These are phyloP conservation scores for Silybum marianum DNA, from an alignment of 129 eudicot species.

Conservation along the genomic window DNA sequence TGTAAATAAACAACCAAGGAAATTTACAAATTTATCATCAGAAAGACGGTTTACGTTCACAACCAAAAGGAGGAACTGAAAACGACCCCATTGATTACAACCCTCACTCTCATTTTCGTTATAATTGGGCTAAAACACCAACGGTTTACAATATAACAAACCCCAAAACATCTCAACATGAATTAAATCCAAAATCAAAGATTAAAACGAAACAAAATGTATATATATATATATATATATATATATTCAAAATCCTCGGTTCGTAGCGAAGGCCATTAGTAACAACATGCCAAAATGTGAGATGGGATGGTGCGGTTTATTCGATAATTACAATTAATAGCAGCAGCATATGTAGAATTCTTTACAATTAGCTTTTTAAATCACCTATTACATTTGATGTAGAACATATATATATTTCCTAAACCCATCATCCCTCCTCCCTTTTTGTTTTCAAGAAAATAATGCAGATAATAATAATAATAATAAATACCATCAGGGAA, in stretches of 20 bases:
- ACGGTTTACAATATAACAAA: too few relatives aligned
- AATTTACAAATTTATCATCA: too few relatives aligned
- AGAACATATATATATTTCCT: conserved; percentile 11
- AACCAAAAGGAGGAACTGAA: not conserved
- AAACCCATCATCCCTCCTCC: not conserved
- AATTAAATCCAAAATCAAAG: not conserved
- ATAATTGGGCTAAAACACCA: not conserved
- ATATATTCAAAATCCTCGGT: not conserved
- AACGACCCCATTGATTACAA: not conserved
- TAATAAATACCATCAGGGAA: conserved; percentile 18
- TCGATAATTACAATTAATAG: conserved; percentile 36
- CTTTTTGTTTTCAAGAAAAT: conserved; percentile 15
- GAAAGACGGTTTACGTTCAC: not conserved
- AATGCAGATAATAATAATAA: not conserved
- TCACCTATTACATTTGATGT: conserved; percentile 19
- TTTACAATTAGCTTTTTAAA: conserved; percentile 29
- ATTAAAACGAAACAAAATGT: not conserved
- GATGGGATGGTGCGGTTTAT: conserved; percentile 25
- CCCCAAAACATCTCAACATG: not conserved
- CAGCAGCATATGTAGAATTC: conserved; percentile 12
- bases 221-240: not conserved
- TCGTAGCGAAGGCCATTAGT: not conserved
- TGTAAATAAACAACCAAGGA: too few relatives aligned
- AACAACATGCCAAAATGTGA: conserved; percentile 25
- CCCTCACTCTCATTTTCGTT: too few relatives aligned